These are phyloP conservation scores for Coemansia sp. DNA, from an alignment of 192 early-diverging fungal species.

Conservation along the genomic window DNA sequence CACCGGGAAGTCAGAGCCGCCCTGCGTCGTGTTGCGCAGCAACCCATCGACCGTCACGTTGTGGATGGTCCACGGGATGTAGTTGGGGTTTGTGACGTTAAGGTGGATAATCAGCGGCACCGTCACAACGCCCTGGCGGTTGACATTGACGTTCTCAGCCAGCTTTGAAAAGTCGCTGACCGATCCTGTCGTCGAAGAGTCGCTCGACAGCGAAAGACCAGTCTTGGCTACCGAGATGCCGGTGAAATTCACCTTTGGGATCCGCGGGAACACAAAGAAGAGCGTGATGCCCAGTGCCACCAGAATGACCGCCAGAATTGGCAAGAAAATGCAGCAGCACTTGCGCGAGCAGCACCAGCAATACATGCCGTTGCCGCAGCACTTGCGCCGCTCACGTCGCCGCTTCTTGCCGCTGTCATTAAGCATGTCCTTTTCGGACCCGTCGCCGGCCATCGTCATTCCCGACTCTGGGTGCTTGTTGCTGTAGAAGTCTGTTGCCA, in stretches of 20 bases:
- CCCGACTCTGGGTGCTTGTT: constrained; percentile 7
- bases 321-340: constrained; percentile 46
- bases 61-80: constrained; percentile 55
- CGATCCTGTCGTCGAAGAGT: neutral
- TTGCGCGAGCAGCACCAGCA: constrained; percentile 49
- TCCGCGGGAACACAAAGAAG: constrained; percentile 54
- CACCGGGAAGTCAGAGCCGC: constrained; percentile 44
- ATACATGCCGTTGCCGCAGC: constrained; percentile 51
- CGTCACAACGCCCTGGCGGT: constrained; percentile 47
- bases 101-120: constrained; percentile 54
- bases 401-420: constrained; percentile 5
- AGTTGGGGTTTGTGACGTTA: constrained; percentile 55
- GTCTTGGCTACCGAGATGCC: constrained; percentile 26
- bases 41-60: constrained; percentile 53
- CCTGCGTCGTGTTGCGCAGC: constrained; percentile 22
- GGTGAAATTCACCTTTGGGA: constrained; percentile 37
- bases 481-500: constrained; percentile 1
- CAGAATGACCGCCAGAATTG: constrained; percentile 39
- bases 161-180: constrained; percentile 19
- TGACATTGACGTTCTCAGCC: constrained; percentile 27
- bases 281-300: constrained; percentile 47
- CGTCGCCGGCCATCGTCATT: constrained; percentile 9
- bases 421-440: neutral
- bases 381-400: constrained; percentile 16
- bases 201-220: neutral